Evolutionary conservation across 441 rosid genomes (phyloP).

Genomic region (California macrophylla): DNA sequence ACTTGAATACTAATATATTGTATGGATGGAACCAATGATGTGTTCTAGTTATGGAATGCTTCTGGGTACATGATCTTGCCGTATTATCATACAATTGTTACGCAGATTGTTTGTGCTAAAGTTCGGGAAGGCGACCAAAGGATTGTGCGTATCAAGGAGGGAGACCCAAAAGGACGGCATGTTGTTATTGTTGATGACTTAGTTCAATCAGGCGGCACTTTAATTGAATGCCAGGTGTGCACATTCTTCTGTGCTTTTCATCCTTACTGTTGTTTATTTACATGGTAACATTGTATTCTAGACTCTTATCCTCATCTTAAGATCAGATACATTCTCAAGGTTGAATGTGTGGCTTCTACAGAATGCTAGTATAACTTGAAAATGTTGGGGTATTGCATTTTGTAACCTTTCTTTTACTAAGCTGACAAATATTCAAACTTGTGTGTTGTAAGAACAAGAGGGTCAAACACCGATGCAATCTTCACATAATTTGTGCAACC

Average conservation of each 20-base stretch:
- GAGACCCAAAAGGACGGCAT: slow-evolving; percentile 72
- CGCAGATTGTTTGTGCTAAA: slow-evolving; percentile 84
- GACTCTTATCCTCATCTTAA: slow-evolving; percentile 10
- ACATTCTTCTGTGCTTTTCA: neutral
- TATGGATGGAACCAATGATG: neutral
- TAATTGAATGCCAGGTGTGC: slow-evolving; percentile 90
- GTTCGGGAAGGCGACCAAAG: slow-evolving; percentile 80
- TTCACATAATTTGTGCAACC: neutral
- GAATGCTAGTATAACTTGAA: neutral
- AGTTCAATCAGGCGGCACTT: slow-evolving; percentile 94
- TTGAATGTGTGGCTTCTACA: neutral
- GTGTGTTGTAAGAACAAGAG: neutral
- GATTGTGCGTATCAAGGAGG: slow-evolving; percentile 85
- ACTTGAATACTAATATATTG: neutral
- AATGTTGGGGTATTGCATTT: neutral
- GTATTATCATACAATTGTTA: neutral
- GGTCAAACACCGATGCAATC: neutral
- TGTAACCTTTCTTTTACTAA: neutral
- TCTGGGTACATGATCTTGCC: neutral
- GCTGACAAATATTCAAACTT: neutral
- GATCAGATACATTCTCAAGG: neutral
- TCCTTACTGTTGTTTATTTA: slow-evolving; percentile 5
- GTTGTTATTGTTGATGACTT: slow-evolving; percentile 92
- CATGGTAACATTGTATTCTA: too few relatives aligned
- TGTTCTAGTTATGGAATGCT: neutral